Conservation (phyloP, 768 basidiomycete species). For the Gloeopeniophorella convolvens region DNA sequence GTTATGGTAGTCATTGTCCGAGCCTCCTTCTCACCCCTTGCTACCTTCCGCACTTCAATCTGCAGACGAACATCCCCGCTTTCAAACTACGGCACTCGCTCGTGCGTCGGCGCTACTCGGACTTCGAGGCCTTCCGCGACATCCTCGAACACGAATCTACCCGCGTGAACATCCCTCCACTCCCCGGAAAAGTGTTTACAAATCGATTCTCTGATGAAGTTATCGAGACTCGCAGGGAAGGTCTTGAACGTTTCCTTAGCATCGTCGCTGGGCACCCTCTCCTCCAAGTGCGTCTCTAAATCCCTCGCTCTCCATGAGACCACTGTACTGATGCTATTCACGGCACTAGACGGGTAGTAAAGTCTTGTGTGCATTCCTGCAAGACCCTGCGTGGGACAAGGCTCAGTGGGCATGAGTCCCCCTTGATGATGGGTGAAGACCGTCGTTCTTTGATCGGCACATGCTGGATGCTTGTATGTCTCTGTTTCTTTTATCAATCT, state of each 20-base stretch:
- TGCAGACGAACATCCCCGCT: constrained; percentile 95
- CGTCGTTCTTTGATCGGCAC: constrained; percentile 1
- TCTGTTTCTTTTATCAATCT: no score
- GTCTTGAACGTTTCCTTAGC: constrained; percentile 89
- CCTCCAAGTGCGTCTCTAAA: constrained; percentile 60
- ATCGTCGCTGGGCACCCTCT: constrained; percentile 97
- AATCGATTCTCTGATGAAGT: constrained; percentile 98
- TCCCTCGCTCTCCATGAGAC: not conserved
- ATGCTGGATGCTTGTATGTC: constrained; percentile 5
- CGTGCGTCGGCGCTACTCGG: constrained; percentile 58
- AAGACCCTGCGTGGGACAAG: constrained; percentile 91
- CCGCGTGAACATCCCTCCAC: constrained; percentile 93
- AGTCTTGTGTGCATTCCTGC: constrained; percentile 90
- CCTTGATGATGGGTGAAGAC: not conserved
- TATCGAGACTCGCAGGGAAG: constrained; percentile 87
- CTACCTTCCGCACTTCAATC: not conserved
- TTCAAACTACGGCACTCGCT: constrained; percentile 81
- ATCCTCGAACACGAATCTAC: constrained; percentile 96
- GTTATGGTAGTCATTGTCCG: not conserved
- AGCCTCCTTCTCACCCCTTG: not conserved
- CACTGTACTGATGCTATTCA: not conserved
- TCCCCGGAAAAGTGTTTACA: constrained; percentile 98
- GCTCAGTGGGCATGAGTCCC: constrained; percentile 59
- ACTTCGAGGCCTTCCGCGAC: constrained; percentile 88
- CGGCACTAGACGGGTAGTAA: constrained; percentile 80